Base-by-base conservation (phyloP, 495 filamentous ascomycete genomes). In the Aspergillus affinis region DNA sequence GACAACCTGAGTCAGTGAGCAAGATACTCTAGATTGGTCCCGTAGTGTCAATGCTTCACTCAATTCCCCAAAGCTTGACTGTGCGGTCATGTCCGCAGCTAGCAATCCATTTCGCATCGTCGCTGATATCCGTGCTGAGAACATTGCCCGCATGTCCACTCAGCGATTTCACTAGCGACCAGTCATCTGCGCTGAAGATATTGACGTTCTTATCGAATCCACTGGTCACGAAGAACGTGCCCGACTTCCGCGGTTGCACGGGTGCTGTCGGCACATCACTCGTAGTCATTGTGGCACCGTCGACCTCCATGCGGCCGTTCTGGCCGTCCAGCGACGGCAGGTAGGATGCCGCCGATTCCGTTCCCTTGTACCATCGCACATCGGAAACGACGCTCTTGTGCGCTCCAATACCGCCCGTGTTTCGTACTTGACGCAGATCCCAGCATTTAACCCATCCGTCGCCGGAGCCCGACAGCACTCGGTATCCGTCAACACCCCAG, bases 361-460 rank as follows among this genome's bases (percentile, higher is more conserved):
- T 74, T 3, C 92, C 94, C 74, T 95, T 92, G 74, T 88, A 98
- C 91, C 94, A 98, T 59, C 93, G 81, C 20, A 99, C 74, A 71
- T 99, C 94, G 1, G 92, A 90, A 7, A 99, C 93, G 15, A 93
- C 87, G 54, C 91, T 92, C 56, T 86, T 89, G 74, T 99, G 93
- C 1, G 94, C 95, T 12, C 93, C 94, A 52, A 99, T 89, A 0
- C 87, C 88, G 10, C 90, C 93, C 0, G 83, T 86, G 59, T 88
- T 87, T 63, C 87, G 84, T 50, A 97, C 92, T 69, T 92, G 91
- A 3, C 94, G 86, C 50, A 98, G 78, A 70, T 99, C 94, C 94
- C 94, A 99, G 76, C 93, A 96, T 71, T 97, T 98, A 57, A 94
- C 87, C 84, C 93, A 96, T 6, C 93, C 94, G 68, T 99, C 94